These are phyloP conservation scores for Psilocybe cyanescens DNA, from an alignment of 768 basidiomycete species.

Conservation along the genomic window DNA sequence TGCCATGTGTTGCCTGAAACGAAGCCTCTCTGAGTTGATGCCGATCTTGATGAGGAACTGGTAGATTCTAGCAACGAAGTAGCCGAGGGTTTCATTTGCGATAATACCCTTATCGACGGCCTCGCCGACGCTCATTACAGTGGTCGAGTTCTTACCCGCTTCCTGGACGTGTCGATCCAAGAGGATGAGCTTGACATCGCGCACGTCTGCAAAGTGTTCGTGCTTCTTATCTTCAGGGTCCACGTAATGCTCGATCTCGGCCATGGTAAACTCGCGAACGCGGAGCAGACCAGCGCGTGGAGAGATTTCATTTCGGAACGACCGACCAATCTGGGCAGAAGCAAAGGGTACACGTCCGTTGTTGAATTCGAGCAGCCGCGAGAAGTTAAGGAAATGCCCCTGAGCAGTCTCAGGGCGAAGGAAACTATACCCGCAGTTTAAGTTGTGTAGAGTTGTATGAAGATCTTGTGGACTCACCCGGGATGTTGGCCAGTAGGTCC, in stretches of 20 bases:
- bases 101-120: slow-evolving; percentile 87
- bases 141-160: slow-evolving; percentile 68
- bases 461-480: slow-evolving; percentile 57
- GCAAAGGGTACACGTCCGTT: slow-evolving; percentile 96
- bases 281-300: slow-evolving; percentile 95
- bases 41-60: slow-evolving; percentile 91
- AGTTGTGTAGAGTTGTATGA: slow-evolving; percentile 3
- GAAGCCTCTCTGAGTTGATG: slow-evolving; percentile 77
- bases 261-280: slow-evolving; percentile 99
- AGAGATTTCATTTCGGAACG: slow-evolving; percentile 98
- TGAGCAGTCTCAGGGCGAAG: slow-evolving; percentile 98
- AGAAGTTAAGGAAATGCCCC: slow-evolving; percentile 98
- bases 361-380: slow-evolving; percentile 96
- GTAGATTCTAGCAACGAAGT: slow-evolving; percentile 93
- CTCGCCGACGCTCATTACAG: slow-evolving; percentile 78
- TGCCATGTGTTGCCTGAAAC: slow-evolving; percentile 97
- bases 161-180: slow-evolving; percentile 86
- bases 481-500: slow-evolving; percentile 97
- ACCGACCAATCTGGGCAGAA: slow-evolving; percentile 93
- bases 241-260: slow-evolving; percentile 98
- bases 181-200: slow-evolving; percentile 73
- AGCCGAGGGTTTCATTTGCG: slow-evolving; percentile 97
- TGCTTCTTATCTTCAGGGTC: slow-evolving; percentile 94
- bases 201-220: slow-evolving; percentile 79
- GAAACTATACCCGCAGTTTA: slow-evolving; percentile 53